These are phyloP conservation scores for Trichosporon faecale DNA, from an alignment of 1,284 basidiomycete species.

Conservation along the genomic window DNA sequence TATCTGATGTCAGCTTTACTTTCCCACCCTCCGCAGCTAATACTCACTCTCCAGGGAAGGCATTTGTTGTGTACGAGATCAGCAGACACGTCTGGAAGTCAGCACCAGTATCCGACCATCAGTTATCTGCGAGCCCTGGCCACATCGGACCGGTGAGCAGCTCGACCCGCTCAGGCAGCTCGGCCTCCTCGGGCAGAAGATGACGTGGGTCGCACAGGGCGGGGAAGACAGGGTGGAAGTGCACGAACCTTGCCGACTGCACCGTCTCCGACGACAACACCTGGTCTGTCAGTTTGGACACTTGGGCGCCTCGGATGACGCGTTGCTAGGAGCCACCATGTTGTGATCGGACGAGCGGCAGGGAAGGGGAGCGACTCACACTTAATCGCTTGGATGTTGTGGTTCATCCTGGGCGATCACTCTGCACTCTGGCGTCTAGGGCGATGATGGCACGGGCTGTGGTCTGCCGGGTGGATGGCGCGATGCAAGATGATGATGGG, in stretches of 20 bases:
- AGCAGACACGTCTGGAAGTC: conserved; percentile 47
- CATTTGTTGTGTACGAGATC: conserved; percentile 52
- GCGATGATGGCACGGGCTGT: not conserved
- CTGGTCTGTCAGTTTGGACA: conserved; percentile 24
- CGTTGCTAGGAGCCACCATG: not conserved
- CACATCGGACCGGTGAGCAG: not conserved
- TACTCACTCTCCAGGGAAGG: conserved; percentile 51
- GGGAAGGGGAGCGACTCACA: conserved; percentile 17
- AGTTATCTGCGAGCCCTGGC: not conserved
- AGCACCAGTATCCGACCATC: not conserved
- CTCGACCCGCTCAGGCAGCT: not conserved
- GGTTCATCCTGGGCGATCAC: conserved; percentile 15
- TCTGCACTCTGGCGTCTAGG: not conserved
- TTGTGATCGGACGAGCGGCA: not conserved
- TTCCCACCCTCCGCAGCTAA: not conserved
- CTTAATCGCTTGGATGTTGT: conserved; percentile 28
- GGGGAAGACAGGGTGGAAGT: not conserved
- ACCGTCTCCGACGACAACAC: conserved; percentile 97
- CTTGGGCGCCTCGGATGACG: not conserved
- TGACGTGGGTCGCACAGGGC: not conserved
- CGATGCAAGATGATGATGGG: not conserved
- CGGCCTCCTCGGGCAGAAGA: not conserved
- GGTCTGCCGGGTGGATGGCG: not conserved
- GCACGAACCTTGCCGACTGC: conserved; percentile 87
- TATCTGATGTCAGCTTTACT: conserved; percentile 40